Percentiles rank a stretch among this genome's conserved stretches.
These are phyloP conservation scores for Apiospora hydei DNA, from an alignment of 2,329 filamentous ascomycete species.

Conservation along the genomic window DNA sequence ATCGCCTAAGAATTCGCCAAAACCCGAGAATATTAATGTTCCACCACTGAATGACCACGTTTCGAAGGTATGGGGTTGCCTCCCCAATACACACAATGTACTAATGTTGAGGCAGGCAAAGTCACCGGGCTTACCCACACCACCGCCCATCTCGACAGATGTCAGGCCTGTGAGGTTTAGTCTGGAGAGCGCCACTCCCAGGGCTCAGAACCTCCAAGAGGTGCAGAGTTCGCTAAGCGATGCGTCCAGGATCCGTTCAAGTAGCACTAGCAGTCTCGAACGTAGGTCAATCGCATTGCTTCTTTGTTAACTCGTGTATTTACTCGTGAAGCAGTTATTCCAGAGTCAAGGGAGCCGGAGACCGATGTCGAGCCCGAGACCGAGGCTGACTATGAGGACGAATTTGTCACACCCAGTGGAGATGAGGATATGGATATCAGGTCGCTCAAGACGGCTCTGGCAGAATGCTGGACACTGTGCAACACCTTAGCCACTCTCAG, in stretches of 20 bases:
- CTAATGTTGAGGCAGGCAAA: slow-evolving; percentile 38
- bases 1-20: slow-evolving; percentile 47
- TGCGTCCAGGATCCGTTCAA: slow-evolving; percentile 64
- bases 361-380: slow-evolving; percentile 60
- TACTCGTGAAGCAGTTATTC: slow-evolving; percentile 55
- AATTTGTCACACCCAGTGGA: slow-evolving; percentile 51
- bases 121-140: slow-evolving; percentile 58
- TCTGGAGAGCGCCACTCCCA: slow-evolving; percentile 76
- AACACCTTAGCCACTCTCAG: slow-evolving; percentile 88
- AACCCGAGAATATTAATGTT: slow-evolving; percentile 45
- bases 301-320: slow-evolving; percentile 31
- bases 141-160: slow-evolving; percentile 78
- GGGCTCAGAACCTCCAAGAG: slow-evolving; percentile 83
- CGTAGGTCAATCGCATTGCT: slow-evolving; percentile 53
- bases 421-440: slow-evolving; percentile 66
- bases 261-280: slow-evolving; percentile 78
- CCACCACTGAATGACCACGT: slow-evolving; percentile 45
- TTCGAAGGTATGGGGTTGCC: slow-evolving; percentile 43
- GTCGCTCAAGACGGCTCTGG: slow-evolving; percentile 77
- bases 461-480: slow-evolving; percentile 93
- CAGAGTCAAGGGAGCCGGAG: slow-evolving; percentile 55
- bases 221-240: slow-evolving; percentile 64
- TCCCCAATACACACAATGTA: not conserved
- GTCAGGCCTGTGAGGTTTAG: slow-evolving; percentile 72
- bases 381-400: slow-evolving; percentile 61